Evolutionary conservation across 2,329 filamentous ascomycete genomes (phyloP).

Genomic region (Aotearoamyces nothofagi): DNA sequence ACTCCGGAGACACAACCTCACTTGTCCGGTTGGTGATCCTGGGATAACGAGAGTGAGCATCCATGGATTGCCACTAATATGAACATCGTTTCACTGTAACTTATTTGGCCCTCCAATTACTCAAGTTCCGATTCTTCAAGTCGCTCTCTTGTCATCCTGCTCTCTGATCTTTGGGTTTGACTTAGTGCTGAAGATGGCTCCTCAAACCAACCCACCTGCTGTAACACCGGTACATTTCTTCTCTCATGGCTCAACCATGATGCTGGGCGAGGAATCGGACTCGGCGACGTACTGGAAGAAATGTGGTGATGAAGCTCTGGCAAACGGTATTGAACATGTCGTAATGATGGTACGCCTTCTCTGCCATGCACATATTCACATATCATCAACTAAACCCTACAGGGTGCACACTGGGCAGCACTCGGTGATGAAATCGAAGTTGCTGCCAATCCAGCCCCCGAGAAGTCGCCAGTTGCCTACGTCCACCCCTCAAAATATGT

Average conservation of each 20-base stretch:
- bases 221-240: slow-evolving; percentile 50
- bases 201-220: too few species aligned
- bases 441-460: slow-evolving; percentile 40
- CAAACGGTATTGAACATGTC: slow-evolving; percentile 41
- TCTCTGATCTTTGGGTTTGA: too few species aligned
- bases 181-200: too few species aligned
- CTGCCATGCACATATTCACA: not conserved
- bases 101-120: too few species aligned
- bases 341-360: slow-evolving; percentile 41
- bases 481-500: slow-evolving; percentile 51
- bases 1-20: too few species aligned
- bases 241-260: slow-evolving; percentile 58
- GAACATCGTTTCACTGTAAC: too few species aligned
- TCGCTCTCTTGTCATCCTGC: not conserved
- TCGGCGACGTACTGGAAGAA: slow-evolving; percentile 52
- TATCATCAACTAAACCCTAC: slow-evolving; percentile 2
- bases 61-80: too few species aligned
- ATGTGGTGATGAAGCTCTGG: slow-evolving; percentile 46
- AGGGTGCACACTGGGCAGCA: slow-evolving; percentile 53
- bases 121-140: too few species aligned
- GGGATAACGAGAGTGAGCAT: too few species aligned
- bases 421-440: slow-evolving; percentile 40
- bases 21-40: too few species aligned
- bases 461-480: slow-evolving; percentile 49
- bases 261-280: slow-evolving; percentile 47